phyloP scores from a whole-genome alignment of 345 rosid genomes.

The Hypericum androsaemum region DNA sequence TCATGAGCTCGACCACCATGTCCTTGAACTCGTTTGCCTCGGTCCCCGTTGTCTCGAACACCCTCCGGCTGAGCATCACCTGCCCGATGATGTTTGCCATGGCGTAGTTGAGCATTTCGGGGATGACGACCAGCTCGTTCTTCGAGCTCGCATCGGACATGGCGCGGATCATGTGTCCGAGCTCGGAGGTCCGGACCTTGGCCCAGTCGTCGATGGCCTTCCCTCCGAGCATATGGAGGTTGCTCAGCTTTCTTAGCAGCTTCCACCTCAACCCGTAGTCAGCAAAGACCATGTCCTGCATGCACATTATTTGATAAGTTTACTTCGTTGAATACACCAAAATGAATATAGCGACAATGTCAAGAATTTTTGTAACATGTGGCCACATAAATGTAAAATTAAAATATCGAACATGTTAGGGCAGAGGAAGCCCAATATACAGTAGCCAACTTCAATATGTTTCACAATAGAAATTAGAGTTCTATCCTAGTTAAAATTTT shows the following conservation, averaged over 20 bases:
- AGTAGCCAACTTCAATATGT: too few relatives aligned
- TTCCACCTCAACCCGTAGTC: conserved; percentile 50
- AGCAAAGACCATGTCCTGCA: conserved; percentile 45
- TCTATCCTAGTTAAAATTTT: too few relatives aligned
- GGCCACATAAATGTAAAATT: too few relatives aligned
- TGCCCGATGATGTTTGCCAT: conserved; percentile 54
- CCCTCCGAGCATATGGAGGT: conserved; percentile 48
- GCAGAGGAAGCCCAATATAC: too few relatives aligned
- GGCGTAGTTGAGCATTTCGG: conserved; percentile 39
- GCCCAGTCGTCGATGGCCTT: conserved; percentile 50
- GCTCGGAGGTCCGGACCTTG: conserved; percentile 21
- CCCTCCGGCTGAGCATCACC: conserved; percentile 34
- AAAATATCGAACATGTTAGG: too few relatives aligned
- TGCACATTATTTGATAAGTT: too few relatives aligned
- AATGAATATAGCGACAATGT: too few relatives aligned
- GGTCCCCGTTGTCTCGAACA: conserved; percentile 33
- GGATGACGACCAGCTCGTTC: conserved; percentile 26
- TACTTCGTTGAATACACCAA: too few relatives aligned
- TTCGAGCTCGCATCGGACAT: conserved; percentile 22
- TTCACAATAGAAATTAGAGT: too few relatives aligned
- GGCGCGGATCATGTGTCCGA: conserved; percentile 41
- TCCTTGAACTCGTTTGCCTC: conserved; percentile 46
- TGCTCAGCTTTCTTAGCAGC: conserved; percentile 45
- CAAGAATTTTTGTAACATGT: too few relatives aligned
- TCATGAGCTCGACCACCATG: conserved; percentile 60